These are phyloP conservation scores for Solanum infundibuliforme DNA, from an alignment of 257 asterid species.

Conservation along the genomic window DNA sequence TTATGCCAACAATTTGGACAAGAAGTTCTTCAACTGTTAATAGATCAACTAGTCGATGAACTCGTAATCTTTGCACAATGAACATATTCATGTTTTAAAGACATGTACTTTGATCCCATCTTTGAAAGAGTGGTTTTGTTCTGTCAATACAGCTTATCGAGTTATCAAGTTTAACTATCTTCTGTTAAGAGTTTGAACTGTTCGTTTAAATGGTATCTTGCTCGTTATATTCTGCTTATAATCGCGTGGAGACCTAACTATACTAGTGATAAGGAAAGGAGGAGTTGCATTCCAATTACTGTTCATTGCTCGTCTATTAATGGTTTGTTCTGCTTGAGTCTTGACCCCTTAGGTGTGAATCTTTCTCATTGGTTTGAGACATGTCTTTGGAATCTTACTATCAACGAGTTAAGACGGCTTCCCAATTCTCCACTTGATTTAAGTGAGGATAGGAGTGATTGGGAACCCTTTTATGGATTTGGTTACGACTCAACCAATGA, in stretches of 20 bases:
- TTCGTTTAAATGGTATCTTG: not conserved
- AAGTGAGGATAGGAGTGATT: too few species aligned
- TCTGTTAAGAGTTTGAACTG: too few species aligned
- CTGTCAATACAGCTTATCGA: too few species aligned
- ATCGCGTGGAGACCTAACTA: not conserved
- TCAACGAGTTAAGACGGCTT: not conserved
- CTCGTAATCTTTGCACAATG: not conserved
- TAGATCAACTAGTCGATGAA: constrained; percentile 33
- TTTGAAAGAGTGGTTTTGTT: too few species aligned
- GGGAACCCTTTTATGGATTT: not conserved
- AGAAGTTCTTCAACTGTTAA: constrained; percentile 25
- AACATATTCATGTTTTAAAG: not conserved
- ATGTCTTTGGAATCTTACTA: not conserved
- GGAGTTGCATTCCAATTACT: too few species aligned
- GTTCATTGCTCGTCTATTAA: not conserved
- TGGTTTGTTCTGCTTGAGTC: not conserved
- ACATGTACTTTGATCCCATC: too few species aligned
- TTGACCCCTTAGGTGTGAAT: not conserved
- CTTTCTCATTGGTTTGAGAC: too few species aligned
- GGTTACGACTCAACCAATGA: not conserved
- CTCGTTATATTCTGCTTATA: not conserved
- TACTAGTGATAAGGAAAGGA: too few species aligned
- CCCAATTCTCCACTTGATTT: not conserved
- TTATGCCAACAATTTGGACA: constrained; percentile 26
- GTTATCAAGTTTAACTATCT: too few species aligned